Evolutionary conservation across 495 filamentous ascomycete genomes (phyloP).

Genomic region (Talaromyces thailandensis): DNA sequence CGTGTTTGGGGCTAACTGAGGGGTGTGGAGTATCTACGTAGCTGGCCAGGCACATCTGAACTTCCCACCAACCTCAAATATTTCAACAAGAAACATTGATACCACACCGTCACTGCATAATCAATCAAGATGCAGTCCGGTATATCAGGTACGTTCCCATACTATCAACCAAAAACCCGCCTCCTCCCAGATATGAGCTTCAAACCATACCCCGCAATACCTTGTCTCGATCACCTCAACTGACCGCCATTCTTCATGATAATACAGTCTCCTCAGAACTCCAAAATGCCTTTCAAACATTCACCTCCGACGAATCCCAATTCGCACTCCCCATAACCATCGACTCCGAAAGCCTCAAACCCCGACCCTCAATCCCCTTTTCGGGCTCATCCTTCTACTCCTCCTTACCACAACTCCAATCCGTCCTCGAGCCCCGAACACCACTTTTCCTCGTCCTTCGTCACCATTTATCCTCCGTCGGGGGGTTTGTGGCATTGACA

Average conservation of each 20-base stretch:
- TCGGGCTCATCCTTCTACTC: constrained; percentile 50
- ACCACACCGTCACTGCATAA: not conserved
- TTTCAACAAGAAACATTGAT: not conserved
- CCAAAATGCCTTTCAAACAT: constrained; percentile 65
- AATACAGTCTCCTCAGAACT: constrained; percentile 75
- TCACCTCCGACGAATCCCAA: constrained; percentile 52
- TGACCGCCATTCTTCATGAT: not conserved
- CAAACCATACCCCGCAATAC: not conserved
- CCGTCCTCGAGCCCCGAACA: constrained; percentile 60
- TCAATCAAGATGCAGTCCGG: not conserved
- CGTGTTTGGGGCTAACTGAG: not conserved
- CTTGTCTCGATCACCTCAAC: not conserved
- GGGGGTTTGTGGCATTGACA: constrained; percentile 63
- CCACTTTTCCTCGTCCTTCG: constrained; percentile 83
- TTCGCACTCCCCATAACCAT: constrained; percentile 82
- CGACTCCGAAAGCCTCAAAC: constrained; percentile 61
- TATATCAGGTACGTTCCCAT: not conserved
- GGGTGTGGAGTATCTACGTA: not conserved
- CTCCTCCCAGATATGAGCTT: not conserved
- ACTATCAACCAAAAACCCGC: not conserved
- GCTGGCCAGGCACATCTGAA: not conserved
- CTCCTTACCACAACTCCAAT: constrained; percentile 52
- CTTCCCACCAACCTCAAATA: not conserved
- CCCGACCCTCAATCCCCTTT: constrained; percentile 49
- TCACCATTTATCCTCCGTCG: constrained; percentile 20